Conservation (phyloP, 2,329 filamentous ascomycete species). For the Aspergillus uvarum region DNA sequence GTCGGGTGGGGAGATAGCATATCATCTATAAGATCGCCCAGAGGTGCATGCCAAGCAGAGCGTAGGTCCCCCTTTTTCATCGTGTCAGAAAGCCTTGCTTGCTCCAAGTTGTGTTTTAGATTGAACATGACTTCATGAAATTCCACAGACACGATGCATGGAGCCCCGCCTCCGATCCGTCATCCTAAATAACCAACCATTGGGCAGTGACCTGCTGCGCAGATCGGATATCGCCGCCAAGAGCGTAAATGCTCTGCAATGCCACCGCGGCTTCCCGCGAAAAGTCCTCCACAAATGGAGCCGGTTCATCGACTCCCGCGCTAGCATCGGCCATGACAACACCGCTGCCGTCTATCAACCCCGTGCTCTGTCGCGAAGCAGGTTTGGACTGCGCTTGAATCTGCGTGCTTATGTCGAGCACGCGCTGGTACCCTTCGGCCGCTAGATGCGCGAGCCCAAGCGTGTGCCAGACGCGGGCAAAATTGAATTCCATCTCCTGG, state of each 20-base stretch:
- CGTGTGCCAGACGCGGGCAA: constrained; percentile 72
- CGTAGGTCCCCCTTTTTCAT: too few relatives aligned
- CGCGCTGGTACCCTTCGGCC: constrained; percentile 66
- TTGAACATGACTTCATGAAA: not conserved
- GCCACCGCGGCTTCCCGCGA: constrained; percentile 72
- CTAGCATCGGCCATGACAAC: constrained; percentile 24
- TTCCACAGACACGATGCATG: not conserved
- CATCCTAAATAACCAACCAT: constrained; percentile 53
- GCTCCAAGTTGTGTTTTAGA: too few relatives aligned
- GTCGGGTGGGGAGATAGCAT: not conserved
- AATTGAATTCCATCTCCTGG: constrained; percentile 81
- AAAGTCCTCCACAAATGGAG: constrained; percentile 55
- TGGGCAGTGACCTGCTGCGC: constrained; percentile 62
- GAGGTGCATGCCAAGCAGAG: not conserved
- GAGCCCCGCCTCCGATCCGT: not conserved
- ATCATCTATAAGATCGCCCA: too few relatives aligned
- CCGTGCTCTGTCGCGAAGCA: constrained; percentile 31
- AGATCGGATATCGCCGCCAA: constrained; percentile 61
- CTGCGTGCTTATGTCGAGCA: constrained; percentile 51
- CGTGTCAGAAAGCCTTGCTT: too few relatives aligned
- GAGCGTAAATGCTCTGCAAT: constrained; percentile 65
- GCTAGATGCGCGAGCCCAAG: constrained; percentile 73
- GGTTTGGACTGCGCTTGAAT: constrained; percentile 40
- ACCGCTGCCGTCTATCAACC: constrained; percentile 40
- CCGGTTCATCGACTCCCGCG: constrained; percentile 8